Conservation (phyloP, 352 stramenopile genomes). For the Elongisporangium prolatum region DNA sequence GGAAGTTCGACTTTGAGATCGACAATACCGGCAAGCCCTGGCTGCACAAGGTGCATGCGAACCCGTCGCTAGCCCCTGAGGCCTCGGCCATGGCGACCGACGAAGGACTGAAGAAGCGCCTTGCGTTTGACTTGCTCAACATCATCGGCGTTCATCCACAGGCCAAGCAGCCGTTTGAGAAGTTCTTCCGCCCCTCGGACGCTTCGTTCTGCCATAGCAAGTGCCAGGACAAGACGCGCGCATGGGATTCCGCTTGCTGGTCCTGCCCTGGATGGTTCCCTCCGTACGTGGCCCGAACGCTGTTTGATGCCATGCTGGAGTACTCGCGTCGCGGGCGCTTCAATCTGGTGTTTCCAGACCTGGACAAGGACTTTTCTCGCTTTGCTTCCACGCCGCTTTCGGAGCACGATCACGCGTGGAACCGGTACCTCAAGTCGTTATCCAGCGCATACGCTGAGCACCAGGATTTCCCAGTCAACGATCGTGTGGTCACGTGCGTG, state of each 20-base stretch:
- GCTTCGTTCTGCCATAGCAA: constrained; percentile 53
- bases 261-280: constrained; percentile 71
- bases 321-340: constrained; percentile 70
- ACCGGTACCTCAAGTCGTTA: constrained; percentile 73
- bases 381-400: constrained; percentile 54
- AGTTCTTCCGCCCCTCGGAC: constrained; percentile 45
- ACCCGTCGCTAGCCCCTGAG: constrained; percentile 50
- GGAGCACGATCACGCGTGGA: constrained; percentile 59
- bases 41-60: constrained; percentile 87
- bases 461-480: constrained; percentile 27
- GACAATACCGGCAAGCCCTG: constrained; percentile 92
- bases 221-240: constrained; percentile 51
- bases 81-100: constrained; percentile 59
- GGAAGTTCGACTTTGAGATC: constrained; percentile 96
- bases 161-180: constrained; percentile 46
- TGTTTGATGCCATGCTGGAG: constrained; percentile 54
- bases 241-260: constrained; percentile 73
- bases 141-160: constrained; percentile 68
- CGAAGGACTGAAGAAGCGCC: constrained; percentile 53
- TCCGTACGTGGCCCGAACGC: constrained; percentile 40
- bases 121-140: constrained; percentile 66
- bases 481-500: constrained; percentile 50
- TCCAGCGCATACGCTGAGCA: constrained; percentile 42
- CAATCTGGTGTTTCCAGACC: constrained; percentile 58
- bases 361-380: constrained; percentile 51